Conservation (phyloP, 306 rosid species). For the Prunus dulcis region DNA sequence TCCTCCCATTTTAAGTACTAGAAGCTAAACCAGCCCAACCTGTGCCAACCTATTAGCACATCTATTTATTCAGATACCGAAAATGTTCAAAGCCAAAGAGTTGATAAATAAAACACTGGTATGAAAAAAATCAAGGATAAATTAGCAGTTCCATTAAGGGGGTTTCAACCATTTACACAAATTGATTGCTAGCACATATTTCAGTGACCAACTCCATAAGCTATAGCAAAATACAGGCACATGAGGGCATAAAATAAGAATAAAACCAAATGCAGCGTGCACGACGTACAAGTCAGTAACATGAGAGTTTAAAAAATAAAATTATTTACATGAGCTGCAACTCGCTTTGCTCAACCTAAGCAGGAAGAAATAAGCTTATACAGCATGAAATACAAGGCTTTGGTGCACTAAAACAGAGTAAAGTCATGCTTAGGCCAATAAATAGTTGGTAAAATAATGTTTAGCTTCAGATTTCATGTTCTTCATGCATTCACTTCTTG, state of each 20-base stretch:
- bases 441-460: neutral
- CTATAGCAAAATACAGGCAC: neutral
- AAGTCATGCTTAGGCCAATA: neutral
- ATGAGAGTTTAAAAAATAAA: neutral
- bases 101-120: neutral
- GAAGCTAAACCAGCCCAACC: neutral
- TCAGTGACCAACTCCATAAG: neutral
- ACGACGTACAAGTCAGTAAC: neutral
- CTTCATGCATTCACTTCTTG: neutral
- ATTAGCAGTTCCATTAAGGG: neutral
- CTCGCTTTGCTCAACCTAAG: neutral
- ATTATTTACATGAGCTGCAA: neutral
- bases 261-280: neutral
- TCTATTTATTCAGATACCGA: neutral
- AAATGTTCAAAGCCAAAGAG: neutral
- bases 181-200: neutral
- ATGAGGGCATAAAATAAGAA: neutral
- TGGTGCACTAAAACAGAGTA: neutral
- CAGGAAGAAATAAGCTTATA: neutral
- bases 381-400: neutral
- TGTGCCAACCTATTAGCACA: constrained; percentile 2
- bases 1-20: constrained; percentile 58
- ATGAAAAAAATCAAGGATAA: neutral
- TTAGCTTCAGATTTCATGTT: neutral
- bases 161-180: neutral